phyloP scores from a whole-genome alignment of 148 eudicot genomes.

The Amaranthus hypochondriacus region DNA sequence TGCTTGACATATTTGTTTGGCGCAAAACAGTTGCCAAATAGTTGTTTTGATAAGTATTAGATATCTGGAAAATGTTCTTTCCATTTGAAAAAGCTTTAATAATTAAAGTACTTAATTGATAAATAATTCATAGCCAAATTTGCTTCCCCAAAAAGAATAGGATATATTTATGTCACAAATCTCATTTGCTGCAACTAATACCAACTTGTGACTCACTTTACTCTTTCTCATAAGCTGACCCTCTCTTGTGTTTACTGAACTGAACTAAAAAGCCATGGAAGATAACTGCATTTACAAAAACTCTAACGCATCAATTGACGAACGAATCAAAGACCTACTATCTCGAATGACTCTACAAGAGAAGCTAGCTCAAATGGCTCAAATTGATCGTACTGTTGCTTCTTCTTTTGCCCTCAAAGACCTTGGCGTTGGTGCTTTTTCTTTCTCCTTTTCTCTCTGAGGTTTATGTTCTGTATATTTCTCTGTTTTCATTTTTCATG shows the following conservation, averaged over 20 bases:
- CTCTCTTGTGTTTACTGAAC: neutral
- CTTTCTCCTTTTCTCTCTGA: neutral
- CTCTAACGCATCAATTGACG: constrained; percentile 62
- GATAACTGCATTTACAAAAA: constrained; percentile 50
- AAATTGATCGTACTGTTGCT: constrained; percentile 66
- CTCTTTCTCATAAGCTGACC: too few species aligned
- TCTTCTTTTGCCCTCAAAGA: constrained; percentile 46
- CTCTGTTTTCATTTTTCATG: neutral
- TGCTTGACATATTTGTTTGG: too few species aligned
- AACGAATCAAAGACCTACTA: constrained; percentile 63
- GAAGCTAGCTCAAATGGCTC: constrained; percentile 93
- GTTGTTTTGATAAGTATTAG: too few species aligned
- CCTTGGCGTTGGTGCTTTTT: constrained; percentile 47
- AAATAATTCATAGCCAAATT: too few species aligned
- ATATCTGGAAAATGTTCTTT: too few species aligned
- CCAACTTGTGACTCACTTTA: too few species aligned
- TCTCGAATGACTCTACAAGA: constrained; percentile 76
- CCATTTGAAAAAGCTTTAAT: too few species aligned
- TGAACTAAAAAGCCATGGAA: constrained; percentile 13
- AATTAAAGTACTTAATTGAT: too few species aligned
- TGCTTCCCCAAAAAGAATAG: too few species aligned
- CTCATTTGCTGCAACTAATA: too few species aligned
- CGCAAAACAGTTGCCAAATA: too few species aligned
- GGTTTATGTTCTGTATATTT: neutral
- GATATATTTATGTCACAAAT: too few species aligned